These are phyloP conservation scores for Picochlorum sp. DNA, from an alignment of 139 green algal species.

Conservation along the genomic window DNA sequence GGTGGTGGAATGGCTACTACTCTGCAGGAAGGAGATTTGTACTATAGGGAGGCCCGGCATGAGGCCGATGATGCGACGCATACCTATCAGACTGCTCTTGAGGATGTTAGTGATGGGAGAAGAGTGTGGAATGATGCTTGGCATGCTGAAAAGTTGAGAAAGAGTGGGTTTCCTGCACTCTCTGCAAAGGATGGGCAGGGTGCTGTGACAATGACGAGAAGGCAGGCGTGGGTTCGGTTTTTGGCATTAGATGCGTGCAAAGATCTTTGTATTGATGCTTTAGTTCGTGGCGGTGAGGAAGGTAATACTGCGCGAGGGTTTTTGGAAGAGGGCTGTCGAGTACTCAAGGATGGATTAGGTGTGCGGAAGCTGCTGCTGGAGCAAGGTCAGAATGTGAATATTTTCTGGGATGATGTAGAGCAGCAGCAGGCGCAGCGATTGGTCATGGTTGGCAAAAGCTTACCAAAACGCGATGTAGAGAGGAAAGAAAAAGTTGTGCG, in stretches of 20 bases:
- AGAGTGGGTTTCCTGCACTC: no score
- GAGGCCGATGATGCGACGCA: no score
- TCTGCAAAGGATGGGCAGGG: slow-evolving; percentile 8
- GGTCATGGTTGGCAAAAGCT: no score
- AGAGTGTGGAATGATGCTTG: no score
- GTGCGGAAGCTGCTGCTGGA: slow-evolving; percentile 34
- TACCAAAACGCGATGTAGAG: no score
- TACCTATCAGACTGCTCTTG: no score
- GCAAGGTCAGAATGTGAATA: neutral
- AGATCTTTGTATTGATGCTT: slow-evolving; percentile 37
- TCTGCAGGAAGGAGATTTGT: no score
- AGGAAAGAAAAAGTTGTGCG: no score
- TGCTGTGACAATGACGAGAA: slow-evolving; percentile 34
- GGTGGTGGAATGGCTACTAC: no score
- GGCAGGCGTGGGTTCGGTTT: slow-evolving; percentile 38
- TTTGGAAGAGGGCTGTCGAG: slow-evolving; percentile 28
- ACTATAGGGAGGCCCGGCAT: no score
- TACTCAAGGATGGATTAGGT: slow-evolving; percentile 28
- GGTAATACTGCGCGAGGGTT: slow-evolving; percentile 18
- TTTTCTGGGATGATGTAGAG: slow-evolving; percentile 13
- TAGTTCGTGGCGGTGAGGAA: slow-evolving; percentile 8
- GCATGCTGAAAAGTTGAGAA: no score
- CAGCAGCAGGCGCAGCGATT: neutral
- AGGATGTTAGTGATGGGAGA: no score
- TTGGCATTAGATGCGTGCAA: slow-evolving; percentile 41